These are phyloP conservation scores for Pulveroboletus sp. DNA, from an alignment of 768 basidiomycete species.

Conservation along the genomic window DNA sequence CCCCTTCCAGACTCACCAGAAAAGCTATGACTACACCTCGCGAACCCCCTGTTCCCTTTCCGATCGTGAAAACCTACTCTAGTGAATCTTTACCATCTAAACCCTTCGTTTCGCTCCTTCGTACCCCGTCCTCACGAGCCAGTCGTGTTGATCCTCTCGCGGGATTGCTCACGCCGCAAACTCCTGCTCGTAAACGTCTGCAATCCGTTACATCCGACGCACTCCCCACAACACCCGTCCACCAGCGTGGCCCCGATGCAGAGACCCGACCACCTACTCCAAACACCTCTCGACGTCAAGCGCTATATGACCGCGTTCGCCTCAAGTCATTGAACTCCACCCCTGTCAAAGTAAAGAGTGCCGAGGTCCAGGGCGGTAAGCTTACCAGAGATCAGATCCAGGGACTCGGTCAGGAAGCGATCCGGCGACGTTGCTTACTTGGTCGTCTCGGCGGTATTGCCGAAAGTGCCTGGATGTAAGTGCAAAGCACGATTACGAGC, in stretches of 20 bases:
- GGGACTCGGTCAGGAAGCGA: slow-evolving; percentile 73
- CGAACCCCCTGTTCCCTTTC: slow-evolving; percentile 39
- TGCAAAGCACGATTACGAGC: not conserved
- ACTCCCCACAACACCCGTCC: slow-evolving; percentile 63
- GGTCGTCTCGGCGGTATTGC: slow-evolving; percentile 76
- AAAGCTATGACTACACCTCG: slow-evolving; percentile 10
- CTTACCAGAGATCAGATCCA: slow-evolving; percentile 63
- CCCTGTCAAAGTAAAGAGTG: slow-evolving; percentile 53
- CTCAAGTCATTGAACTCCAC: slow-evolving; percentile 64
- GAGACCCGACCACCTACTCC: slow-evolving; percentile 63
- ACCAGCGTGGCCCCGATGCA: slow-evolving; percentile 52
- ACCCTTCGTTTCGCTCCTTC: slow-evolving; percentile 49
- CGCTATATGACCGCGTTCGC: slow-evolving; percentile 76
- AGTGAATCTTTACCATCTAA: slow-evolving; percentile 42
- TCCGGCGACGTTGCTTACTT: slow-evolving; percentile 68
- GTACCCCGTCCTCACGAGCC: slow-evolving; percentile 57
- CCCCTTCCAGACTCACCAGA: slow-evolving; percentile 36
- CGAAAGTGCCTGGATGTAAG: slow-evolving; percentile 87
- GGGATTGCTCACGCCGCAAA: slow-evolving; percentile 35
- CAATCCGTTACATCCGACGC: slow-evolving; percentile 35
- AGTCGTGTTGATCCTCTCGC: slow-evolving; percentile 31
- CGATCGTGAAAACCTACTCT: slow-evolving; percentile 34
- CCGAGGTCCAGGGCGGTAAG: slow-evolving; percentile 38
- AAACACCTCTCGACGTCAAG: slow-evolving; percentile 68
- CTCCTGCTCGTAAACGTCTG: slow-evolving; percentile 41